Percentiles rank a stretch among this genome's conserved stretches.
Evolutionary conservation across 169 alveolate species (phyloP).

Genomic region (Plasmodium vinckei): DNA sequence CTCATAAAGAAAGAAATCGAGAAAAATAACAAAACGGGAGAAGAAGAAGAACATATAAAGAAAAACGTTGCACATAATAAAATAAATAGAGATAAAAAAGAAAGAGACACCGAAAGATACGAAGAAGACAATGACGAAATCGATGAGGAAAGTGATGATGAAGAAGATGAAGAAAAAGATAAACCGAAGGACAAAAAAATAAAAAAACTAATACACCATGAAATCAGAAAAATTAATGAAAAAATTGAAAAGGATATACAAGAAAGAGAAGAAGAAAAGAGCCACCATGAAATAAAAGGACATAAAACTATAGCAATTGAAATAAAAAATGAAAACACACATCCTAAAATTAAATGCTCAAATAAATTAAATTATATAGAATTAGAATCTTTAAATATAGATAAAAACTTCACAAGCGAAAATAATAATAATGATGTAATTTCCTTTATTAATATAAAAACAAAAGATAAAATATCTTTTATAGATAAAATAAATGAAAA

Average conservation of each 20-base stretch:
- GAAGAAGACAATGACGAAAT: neutral
- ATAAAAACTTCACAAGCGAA: neutral
- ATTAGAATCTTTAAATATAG: neutral
- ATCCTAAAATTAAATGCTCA: neutral
- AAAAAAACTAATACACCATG: constrained; percentile 19
- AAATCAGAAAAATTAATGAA: constrained; percentile 5
- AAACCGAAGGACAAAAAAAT: constrained; percentile 34
- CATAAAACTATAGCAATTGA: neutral
- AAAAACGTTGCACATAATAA: neutral
- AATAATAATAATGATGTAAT: neutral
- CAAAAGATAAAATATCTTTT: neutral
- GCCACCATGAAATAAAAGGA: neutral
- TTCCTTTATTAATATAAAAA: neutral
- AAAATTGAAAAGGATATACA: neutral
- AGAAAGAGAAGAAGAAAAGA: neutral
- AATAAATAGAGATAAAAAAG: neutral
- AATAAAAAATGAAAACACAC: neutral
- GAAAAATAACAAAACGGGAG: neutral
- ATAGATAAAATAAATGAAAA: constrained; percentile 2
- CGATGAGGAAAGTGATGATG: neutral
- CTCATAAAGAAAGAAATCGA: neutral
- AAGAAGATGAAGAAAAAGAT: constrained; percentile 12
- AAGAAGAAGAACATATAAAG: neutral
- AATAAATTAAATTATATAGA: constrained; percentile 7
- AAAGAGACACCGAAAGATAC: neutral